A percentile compares a stretch with the other conserved stretches of the same genome.
Conservation (phyloP, 2,329 filamentous ascomycete species). For the Fusarium nurragi region DNA sequence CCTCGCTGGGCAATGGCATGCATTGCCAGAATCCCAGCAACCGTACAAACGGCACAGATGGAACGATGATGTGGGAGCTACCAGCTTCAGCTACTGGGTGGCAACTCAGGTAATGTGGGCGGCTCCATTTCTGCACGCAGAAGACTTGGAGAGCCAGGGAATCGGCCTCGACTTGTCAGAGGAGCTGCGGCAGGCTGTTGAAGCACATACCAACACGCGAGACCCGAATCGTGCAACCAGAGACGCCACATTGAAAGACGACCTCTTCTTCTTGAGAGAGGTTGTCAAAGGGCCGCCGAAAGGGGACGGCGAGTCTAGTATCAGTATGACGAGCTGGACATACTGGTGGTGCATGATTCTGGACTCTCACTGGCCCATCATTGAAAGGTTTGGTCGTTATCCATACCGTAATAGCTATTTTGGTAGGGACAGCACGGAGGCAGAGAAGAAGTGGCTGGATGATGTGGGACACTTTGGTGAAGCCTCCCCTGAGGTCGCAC, state of each 20-base stretch:
- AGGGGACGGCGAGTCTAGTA: background rate
- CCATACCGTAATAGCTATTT: slow-evolving; percentile 6
- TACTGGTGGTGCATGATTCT: slow-evolving; percentile 23
- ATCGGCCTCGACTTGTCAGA: background rate
- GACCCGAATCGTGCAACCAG: background rate
- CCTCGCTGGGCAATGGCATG: slow-evolving; percentile 2
- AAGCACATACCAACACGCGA: background rate
- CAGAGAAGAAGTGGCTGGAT: slow-evolving; percentile 3
- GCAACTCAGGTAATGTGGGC: slow-evolving; percentile 7
- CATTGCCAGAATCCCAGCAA: background rate
- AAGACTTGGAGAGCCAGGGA: slow-evolving; percentile 5
- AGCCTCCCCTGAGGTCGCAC: background rate
- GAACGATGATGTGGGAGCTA: background rate
- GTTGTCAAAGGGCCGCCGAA: background rate
- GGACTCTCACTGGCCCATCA: slow-evolving; percentile 19
- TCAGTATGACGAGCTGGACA: background rate
- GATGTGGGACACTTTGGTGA: background rate
- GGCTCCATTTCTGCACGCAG: slow-evolving; percentile 6
- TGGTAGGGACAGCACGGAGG: background rate
- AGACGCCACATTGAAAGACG: background rate
- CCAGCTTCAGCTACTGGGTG: slow-evolving; percentile 7
- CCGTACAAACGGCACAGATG: background rate
- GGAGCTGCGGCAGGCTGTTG: background rate
- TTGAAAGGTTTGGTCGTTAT: slow-evolving; percentile 1
- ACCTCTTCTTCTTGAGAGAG: background rate